Conservation (phyloP, 805 yeast species). For the Spathaspora sp. region DNA sequence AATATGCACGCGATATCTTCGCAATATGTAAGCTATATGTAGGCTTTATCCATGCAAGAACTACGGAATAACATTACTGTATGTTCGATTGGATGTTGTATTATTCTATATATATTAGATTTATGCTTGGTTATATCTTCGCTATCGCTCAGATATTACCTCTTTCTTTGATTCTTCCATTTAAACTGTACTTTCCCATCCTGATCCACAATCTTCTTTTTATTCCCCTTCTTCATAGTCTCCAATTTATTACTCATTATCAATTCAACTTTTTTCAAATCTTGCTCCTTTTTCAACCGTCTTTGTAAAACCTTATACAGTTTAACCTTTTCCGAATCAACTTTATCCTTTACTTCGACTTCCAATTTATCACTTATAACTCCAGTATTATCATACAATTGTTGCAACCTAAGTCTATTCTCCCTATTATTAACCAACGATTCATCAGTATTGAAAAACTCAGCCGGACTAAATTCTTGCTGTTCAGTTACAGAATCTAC, state of each 20-base stretch:
- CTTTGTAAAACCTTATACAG: slow-evolving; percentile 57
- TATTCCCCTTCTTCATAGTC: slow-evolving; percentile 84
- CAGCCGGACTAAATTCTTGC: slow-evolving; percentile 57
- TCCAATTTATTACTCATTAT: slow-evolving; percentile 78
- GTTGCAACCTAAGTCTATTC: slow-evolving; percentile 64
- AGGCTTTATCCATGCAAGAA: no score
- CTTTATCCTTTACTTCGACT: slow-evolving; percentile 25
- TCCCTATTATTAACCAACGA: slow-evolving; percentile 60
- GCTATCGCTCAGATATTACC: slow-evolving; percentile 19
- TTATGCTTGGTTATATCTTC: slow-evolving; percentile 2
- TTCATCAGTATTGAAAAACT: slow-evolving; percentile 67
- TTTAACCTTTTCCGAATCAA: slow-evolving; percentile 55
- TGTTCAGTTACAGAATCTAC: slow-evolving; percentile 62
- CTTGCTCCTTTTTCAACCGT: slow-evolving; percentile 65
- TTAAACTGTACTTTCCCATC: slow-evolving; percentile 72
- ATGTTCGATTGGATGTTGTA: no score
- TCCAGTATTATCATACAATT: slow-evolving; percentile 43
- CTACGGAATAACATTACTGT: no score
- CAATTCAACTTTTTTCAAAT: slow-evolving; percentile 64
- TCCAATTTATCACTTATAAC: slow-evolving; percentile 28
- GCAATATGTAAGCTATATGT: no score
- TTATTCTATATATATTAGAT: background rate
- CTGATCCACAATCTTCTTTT: slow-evolving; percentile 65
- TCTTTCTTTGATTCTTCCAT: slow-evolving; percentile 80
- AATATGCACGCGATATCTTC: no score